Conservation (phyloP, 2,329 filamentous ascomycete species). For the Fusarium graminum region DNA sequence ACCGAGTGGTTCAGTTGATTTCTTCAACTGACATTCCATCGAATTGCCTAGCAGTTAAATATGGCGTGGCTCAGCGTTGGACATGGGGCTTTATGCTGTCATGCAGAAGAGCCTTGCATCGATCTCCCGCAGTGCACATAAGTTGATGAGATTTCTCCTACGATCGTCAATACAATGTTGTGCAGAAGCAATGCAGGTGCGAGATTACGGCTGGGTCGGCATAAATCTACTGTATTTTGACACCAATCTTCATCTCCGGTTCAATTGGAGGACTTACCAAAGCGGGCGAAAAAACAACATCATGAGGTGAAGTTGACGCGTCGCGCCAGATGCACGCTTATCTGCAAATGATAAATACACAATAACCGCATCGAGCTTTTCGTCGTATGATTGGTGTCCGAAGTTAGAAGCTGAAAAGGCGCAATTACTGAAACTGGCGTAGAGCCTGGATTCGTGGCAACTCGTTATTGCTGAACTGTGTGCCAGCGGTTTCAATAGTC, state of each 20-base stretch:
- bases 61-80: constrained; percentile 19
- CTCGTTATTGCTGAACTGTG: constrained; percentile 39
- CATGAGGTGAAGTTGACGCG: constrained; percentile 30
- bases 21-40: constrained; percentile 21
- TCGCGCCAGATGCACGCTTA: constrained; percentile 36
- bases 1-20: constrained; percentile 11
- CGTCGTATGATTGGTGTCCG: constrained; percentile 37
- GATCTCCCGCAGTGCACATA: constrained; percentile 46
- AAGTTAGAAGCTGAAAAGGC: constrained; percentile 34
- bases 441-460: constrained; percentile 44
- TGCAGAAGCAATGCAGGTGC: constrained; percentile 43
- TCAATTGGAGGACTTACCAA: constrained; percentile 21
- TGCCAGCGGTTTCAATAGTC: constrained; percentile 36
- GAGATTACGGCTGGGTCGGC: constrained; percentile 26
- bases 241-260: constrained; percentile 1
- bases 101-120: constrained; percentile 46
- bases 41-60: constrained; percentile 8
- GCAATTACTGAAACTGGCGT: constrained; percentile 41
- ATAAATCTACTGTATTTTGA: constrained; percentile 26
- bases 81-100: constrained; percentile 34
- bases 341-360: constrained; percentile 19
- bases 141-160: constrained; percentile 12
- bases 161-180: constrained; percentile 49
- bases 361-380: constrained; percentile 20
- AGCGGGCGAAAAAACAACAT: constrained; percentile 33